Conservation (phyloP, 2,329 filamentous ascomycete genomes). For the Paecilomyces sp. region DNA sequence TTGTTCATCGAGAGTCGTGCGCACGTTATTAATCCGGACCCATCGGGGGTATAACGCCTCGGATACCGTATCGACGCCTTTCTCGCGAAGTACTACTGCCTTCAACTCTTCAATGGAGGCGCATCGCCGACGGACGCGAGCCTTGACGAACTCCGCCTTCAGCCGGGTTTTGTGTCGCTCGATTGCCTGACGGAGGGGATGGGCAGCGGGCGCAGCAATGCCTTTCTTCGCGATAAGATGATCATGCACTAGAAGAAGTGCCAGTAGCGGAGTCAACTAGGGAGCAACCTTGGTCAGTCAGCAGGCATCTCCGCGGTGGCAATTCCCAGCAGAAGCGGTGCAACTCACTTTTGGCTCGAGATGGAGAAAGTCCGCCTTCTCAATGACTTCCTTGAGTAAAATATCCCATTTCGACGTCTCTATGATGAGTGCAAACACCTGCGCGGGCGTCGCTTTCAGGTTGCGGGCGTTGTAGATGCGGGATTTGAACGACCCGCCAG, state of each 20-base stretch:
- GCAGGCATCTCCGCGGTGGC: conserved; percentile 12
- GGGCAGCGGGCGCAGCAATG: conserved; percentile 70
- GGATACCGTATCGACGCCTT: conserved; percentile 30
- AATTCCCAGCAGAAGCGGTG: not conserved
- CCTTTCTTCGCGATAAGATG: conserved; percentile 73
- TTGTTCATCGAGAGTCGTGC: conserved; percentile 63
- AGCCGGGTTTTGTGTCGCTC: conserved; percentile 77
- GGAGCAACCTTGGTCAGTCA: conserved; percentile 31
- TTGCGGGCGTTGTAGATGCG: conserved; percentile 68
- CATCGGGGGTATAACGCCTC: conserved; percentile 65
- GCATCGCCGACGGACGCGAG: conserved; percentile 64
- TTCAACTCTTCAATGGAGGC: conserved; percentile 59
- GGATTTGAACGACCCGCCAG: conserved; percentile 79
- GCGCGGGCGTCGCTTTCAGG: conserved; percentile 69
- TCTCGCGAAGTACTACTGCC: conserved; percentile 24
- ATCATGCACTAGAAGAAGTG: conserved; percentile 80
- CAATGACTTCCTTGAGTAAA: conserved; percentile 82
- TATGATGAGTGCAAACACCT: conserved; percentile 78
- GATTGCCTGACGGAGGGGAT: conserved; percentile 68
- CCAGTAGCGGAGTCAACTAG: conserved; percentile 72
- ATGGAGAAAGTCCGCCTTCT: conserved; percentile 67
- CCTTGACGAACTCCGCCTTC: conserved; percentile 72
- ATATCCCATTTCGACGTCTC: conserved; percentile 88
- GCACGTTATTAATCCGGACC: conserved; percentile 79
- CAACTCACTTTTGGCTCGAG: conserved; percentile 70